Evolutionary conservation across 208 protist genomes (phyloP).

Genomic region (Angomonas deanei): DNA sequence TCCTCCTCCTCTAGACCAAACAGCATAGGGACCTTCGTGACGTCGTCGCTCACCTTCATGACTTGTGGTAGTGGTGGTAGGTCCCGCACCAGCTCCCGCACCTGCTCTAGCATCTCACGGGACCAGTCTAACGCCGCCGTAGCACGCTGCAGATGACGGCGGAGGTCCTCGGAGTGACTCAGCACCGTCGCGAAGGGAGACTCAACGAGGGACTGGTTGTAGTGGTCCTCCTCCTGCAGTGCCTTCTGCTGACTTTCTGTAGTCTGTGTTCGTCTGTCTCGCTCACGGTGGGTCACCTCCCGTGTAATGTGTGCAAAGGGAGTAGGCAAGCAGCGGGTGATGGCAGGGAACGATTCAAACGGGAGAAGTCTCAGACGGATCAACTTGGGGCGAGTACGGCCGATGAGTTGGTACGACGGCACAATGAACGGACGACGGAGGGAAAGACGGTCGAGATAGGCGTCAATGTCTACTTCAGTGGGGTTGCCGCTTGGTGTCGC

Average conservation of each 20-base stretch:
- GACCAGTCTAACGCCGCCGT: constrained; percentile 58
- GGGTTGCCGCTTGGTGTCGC: background rate
- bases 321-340: constrained; percentile 41
- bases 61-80: background rate
- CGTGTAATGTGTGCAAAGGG: constrained; percentile 42
- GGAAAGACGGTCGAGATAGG: constrained; percentile 16
- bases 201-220: constrained; percentile 14
- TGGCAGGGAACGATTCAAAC: constrained; percentile 66
- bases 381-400: constrained; percentile 28
- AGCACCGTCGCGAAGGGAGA: constrained; percentile 44
- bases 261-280: constrained; percentile 13
- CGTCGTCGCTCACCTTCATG: background rate
- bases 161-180: constrained; percentile 27
- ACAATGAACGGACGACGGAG: constrained; percentile 24
- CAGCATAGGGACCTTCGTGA: background rate
- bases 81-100: background rate
- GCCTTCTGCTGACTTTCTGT: background rate
- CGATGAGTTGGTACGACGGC: constrained; percentile 38
- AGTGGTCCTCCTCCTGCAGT: background rate
- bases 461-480: constrained; percentile 14
- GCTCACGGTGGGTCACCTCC: constrained; percentile 27
- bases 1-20: background rate
- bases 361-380: constrained; percentile 76
- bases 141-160: constrained; percentile 50
- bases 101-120: constrained; percentile 8